phyloP scores from a whole-genome alignment of 768 basidiomycete species.

The Naganishia randhawae region DNA sequence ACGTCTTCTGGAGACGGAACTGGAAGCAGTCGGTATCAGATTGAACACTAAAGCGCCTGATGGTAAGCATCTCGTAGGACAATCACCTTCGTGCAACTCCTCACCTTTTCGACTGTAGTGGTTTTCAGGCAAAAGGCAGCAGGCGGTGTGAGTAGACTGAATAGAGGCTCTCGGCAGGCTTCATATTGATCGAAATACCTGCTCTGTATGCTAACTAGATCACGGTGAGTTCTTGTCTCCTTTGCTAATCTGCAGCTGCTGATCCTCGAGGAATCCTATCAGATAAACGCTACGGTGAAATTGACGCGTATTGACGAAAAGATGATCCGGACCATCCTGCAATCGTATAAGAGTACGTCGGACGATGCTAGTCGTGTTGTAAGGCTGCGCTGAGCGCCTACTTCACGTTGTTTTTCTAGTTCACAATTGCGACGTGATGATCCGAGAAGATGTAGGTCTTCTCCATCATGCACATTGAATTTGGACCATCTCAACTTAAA shows the following conservation, averaged over 20 bases:
- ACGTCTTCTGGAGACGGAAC: slow-evolving; percentile 78
- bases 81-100: not conserved
- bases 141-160: slow-evolving; percentile 66
- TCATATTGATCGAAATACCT: not conserved
- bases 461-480: slow-evolving; percentile 12
- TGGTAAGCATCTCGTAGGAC: slow-evolving; percentile 32
- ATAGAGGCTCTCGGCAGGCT: not conserved
- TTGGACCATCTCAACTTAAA: slow-evolving; percentile 26
- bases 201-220: not conserved
- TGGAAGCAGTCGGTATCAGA: slow-evolving; percentile 94
- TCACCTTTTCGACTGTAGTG: slow-evolving; percentile 51
- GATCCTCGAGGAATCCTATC: not conserved
- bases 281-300: slow-evolving; percentile 76
- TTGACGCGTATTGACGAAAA: slow-evolving; percentile 91
- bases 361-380: not conserved
- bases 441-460: slow-evolving; percentile 83
- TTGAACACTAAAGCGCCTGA: slow-evolving; percentile 87
- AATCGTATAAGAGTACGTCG: slow-evolving; percentile 71
- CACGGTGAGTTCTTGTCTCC: slow-evolving; percentile 5
- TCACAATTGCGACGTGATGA: slow-evolving; percentile 85
- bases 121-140: slow-evolving; percentile 91
- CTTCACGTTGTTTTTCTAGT: slow-evolving; percentile 35
- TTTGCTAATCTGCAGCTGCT: slow-evolving; percentile 5
- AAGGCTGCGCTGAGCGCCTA: not conserved
- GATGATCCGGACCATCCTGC: slow-evolving; percentile 86